Percentiles rank a stretch among this genome's conserved stretches.
These are phyloP conservation scores for Pecoramyces ruminantium DNA, from an alignment of 192 early-diverging fungal genomes.

Conservation along the genomic window DNA sequence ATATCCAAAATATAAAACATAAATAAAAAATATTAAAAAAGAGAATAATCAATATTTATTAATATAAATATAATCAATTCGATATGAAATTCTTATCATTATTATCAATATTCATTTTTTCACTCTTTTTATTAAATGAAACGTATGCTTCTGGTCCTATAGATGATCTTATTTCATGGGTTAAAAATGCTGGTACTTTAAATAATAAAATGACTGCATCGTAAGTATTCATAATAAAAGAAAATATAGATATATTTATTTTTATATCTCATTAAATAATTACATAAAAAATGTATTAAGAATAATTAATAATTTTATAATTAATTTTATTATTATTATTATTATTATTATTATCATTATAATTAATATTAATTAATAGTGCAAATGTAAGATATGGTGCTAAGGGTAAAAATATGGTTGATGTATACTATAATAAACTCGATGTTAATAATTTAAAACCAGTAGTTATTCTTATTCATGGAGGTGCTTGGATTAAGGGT, in stretches of 20 bases:
- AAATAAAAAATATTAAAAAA: too few relatives aligned
- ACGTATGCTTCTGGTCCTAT: neutral
- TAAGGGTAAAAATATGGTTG: neutral
- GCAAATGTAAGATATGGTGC: neutral
- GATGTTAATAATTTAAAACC: neutral
- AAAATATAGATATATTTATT: too few relatives aligned
- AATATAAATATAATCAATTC: too few relatives aligned
- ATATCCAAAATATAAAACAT: too few relatives aligned
- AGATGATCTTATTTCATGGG: neutral
- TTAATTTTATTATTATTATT: too few relatives aligned
- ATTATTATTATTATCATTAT: too few relatives aligned
- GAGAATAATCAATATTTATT: too few relatives aligned
- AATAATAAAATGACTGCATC: neutral
- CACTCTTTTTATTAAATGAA: neutral
- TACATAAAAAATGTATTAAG: neutral
- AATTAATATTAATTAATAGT: neutral
- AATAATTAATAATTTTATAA: neutral
- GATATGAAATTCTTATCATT: neutral
- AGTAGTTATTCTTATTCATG: neutral
- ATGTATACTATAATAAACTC: neutral
- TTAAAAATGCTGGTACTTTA: neutral
- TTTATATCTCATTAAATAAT: too few relatives aligned
- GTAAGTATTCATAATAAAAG: neutral
- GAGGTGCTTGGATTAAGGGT: neutral
- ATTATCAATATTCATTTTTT: neutral